Conservation (phyloP, 2,329 filamentous ascomycete genomes). For the Aureobasidium sp. region DNA sequence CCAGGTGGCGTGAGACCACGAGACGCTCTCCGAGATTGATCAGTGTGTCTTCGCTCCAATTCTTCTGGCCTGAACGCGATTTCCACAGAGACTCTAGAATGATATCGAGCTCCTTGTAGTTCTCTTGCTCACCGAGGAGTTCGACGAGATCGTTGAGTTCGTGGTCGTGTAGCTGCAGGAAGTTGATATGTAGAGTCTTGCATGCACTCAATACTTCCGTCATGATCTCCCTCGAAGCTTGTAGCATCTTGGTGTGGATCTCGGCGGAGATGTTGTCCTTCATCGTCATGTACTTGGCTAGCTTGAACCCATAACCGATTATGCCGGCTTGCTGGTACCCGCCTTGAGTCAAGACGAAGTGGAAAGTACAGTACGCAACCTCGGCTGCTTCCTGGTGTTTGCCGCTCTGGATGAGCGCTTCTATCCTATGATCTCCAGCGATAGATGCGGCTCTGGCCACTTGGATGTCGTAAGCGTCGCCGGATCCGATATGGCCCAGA, state of each 20-base stretch:
- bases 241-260: conserved; percentile 28
- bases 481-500: conserved; percentile 34
- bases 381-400: conserved; percentile 34
- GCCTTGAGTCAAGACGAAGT: conserved; percentile 34
- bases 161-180: conserved; percentile 35
- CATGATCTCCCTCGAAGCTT: conserved; percentile 32
- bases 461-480: conserved; percentile 29
- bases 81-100: conserved; percentile 39
- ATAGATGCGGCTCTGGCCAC: conserved; percentile 33
- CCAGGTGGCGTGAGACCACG: conserved; percentile 44
- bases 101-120: conserved; percentile 38
- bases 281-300: conserved; percentile 38
- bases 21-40: conserved; percentile 45
- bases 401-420: conserved; percentile 30
- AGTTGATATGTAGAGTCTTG: conserved; percentile 35
- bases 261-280: conserved; percentile 30
- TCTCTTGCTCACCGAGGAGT: conserved; percentile 40
- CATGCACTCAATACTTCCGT: conserved; percentile 36
- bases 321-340: conserved; percentile 33
- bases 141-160: conserved; percentile 39
- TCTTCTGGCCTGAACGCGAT: conserved; percentile 36
- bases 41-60: conserved; percentile 38
- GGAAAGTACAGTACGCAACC: conserved; percentile 36
- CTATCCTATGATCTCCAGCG: conserved; percentile 29
- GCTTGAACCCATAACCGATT: conserved; percentile 37